phyloP scores from a whole-genome alignment of 805 yeast genomes.

The Wickerhamiella allomyrinae region DNA sequence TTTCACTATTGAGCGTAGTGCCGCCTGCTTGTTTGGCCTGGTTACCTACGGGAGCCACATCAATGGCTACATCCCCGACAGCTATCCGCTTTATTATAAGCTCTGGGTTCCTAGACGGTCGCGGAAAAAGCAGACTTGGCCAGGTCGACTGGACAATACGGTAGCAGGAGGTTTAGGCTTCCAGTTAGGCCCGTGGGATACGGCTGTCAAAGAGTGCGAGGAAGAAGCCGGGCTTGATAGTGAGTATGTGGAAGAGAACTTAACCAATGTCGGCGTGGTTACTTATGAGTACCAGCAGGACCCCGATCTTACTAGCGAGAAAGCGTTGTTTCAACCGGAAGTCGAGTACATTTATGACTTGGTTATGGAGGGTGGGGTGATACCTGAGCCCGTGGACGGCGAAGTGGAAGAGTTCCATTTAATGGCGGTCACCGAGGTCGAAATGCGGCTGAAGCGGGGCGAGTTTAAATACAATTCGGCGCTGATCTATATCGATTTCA shows the following conservation, averaged over 20 bases:
- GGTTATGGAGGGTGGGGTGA: constrained; percentile 31
- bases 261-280: constrained; percentile 46
- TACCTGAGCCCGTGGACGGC: constrained; percentile 50
- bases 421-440: constrained; percentile 45
- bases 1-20: constrained; percentile 62
- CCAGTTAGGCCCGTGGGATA: constrained; percentile 61
- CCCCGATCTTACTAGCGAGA: constrained; percentile 27
- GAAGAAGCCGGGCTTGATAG: constrained; percentile 79
- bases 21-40: constrained; percentile 69
- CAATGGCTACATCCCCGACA: constrained; percentile 57
- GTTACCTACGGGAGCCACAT: constrained; percentile 84
- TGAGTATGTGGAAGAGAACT: constrained; percentile 33
- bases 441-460: constrained; percentile 33
- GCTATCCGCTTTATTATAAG: constrained; percentile 21
- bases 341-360: constrained; percentile 71
- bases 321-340: constrained; percentile 73
- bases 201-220: constrained; percentile 68
- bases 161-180: constrained; percentile 91
- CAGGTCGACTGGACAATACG: constrained; percentile 82
- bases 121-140: constrained; percentile 67
- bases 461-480: constrained; percentile 89
- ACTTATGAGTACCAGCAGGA: constrained; percentile 35
- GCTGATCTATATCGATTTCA: constrained; percentile 61
- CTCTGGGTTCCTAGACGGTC: constrained; percentile 81
- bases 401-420: constrained; percentile 65